Percentiles rank a stretch among this genome's conserved stretches.
These are phyloP conservation scores for Podaxis sp. DNA, from an alignment of 768 basidiomycete genomes.

Conservation along the genomic window DNA sequence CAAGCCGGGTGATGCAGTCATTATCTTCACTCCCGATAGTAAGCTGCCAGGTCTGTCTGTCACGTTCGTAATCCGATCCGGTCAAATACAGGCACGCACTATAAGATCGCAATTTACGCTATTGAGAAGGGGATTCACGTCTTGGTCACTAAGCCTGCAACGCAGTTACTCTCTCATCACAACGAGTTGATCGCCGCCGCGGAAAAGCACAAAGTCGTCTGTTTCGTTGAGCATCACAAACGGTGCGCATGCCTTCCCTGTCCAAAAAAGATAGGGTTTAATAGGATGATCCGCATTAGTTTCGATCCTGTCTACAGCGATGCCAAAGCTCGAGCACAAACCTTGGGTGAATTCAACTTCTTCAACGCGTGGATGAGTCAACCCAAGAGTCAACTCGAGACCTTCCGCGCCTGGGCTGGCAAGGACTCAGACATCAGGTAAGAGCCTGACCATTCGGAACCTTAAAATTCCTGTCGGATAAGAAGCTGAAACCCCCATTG, in stretches of 20 bases:
- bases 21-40: constrained; percentile 94
- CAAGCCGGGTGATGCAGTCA: constrained; percentile 82
- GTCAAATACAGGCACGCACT: constrained; percentile 67
- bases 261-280: constrained; percentile 5
- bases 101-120: constrained; percentile 82
- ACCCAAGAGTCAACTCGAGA: constrained; percentile 92
- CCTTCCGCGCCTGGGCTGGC: constrained; percentile 94
- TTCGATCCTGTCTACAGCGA: constrained; percentile 94
- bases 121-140: constrained; percentile 86
- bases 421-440: constrained; percentile 91
- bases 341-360: constrained; percentile 91
- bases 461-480: not conserved
- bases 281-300: constrained; percentile 30
- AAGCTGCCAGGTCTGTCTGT: constrained; percentile 23
- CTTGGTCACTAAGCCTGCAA: constrained; percentile 91
- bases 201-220: constrained; percentile 75
- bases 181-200: constrained; percentile 75
- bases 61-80: not conserved
- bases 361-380: constrained; percentile 98
- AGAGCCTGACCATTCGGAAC: constrained; percentile 6
- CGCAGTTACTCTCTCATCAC: constrained; percentile 83
- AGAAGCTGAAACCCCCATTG: not conserved
- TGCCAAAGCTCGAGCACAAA: constrained; percentile 72
- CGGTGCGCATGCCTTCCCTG: constrained; percentile 41
- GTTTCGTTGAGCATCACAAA: constrained; percentile 95